Evolutionary conservation across 257 asterid species (phyloP), one percentile per base, ranked within the genome.

Genomic region (Leonotis leonurus): DNA sequence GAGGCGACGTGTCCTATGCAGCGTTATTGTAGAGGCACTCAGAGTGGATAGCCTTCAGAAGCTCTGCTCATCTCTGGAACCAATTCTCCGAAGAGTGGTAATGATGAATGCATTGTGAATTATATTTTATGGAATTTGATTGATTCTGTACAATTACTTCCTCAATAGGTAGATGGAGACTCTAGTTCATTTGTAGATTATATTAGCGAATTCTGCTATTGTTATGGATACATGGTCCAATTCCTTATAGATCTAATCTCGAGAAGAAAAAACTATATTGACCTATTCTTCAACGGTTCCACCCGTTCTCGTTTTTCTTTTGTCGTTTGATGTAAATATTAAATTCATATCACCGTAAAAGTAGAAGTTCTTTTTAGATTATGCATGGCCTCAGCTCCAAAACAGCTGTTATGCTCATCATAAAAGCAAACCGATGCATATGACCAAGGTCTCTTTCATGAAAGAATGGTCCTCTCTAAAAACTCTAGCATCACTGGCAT

Each of bases 51-150:
- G 90, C 75, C 90, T 88, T 46, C 95, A 85, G 68, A 88, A 80
- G 83, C 88, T 88, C 48, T 88, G 90, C 83, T 88, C 96, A 16
- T 88, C 96, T 24, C 60, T 85, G 80, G 96, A 88, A 68, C 96
- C 95, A 44, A 81, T 88, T 71, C 89, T 88, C 21, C 89, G 96
- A 26, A 85, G 92, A 88, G 95, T 88, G 80, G 96, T 88, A 88
- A 79, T 24, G 29, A 64, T 68, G 52, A 57, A 52, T 59, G 3
- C 45, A 37, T 59, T 72, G 22, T 65, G 46, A 33, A 49, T 59
- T 40, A 8, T 59, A 21, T 27, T n/a, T n/a, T 41, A 14, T 50
- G 44, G 45, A 22, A 27, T 41, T 43, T 22, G 10, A 17, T 20
- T 50, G 60, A 18, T 32, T 52, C 10, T 30, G 55, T 49, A 17